phyloP scores from a whole-genome alignment of 1,284 basidiomycete genomes.

The Leccinum pachyderme region DNA sequence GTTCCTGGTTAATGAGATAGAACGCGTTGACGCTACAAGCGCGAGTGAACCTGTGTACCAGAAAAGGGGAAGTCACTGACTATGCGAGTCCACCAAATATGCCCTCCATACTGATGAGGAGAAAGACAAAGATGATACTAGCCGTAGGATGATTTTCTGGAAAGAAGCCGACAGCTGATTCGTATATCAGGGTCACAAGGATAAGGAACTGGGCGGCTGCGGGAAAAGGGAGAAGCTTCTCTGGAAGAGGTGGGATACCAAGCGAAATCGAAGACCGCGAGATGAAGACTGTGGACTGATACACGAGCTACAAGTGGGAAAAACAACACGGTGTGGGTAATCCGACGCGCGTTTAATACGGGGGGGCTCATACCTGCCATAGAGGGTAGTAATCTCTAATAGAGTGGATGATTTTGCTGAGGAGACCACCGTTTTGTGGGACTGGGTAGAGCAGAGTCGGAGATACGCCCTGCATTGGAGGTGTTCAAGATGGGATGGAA shows the following conservation, averaged over 20 bases:
- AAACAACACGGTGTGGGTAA: constrained; percentile 24
- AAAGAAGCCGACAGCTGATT: constrained; percentile 70
- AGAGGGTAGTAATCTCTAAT: constrained; percentile 94
- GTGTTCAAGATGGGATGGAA: neutral
- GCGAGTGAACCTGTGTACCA: neutral
- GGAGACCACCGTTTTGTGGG: constrained; percentile 61
- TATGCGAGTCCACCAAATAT: constrained; percentile 92
- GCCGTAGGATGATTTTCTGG: constrained; percentile 47
- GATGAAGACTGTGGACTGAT: constrained; percentile 93
- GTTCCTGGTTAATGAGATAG: constrained; percentile 80
- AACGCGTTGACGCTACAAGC: constrained; percentile 77
- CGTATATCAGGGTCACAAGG: constrained; percentile 56
- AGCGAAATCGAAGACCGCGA: constrained; percentile 92
- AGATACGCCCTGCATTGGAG: constrained; percentile 64
- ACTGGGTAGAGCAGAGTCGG: constrained; percentile 91
- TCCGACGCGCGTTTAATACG: neutral
- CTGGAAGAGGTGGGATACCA: constrained; percentile 81
- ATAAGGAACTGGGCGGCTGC: constrained; percentile 69
- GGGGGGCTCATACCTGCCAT: constrained; percentile 65
- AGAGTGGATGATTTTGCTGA: constrained; percentile 78
- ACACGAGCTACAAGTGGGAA: constrained; percentile 54
- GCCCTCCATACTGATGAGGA: constrained; percentile 82
- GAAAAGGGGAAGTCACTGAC: constrained; percentile 44
- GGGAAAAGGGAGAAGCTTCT: constrained; percentile 68
- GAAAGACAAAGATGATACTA: constrained; percentile 67